These are phyloP conservation scores for Trichoderma asperelloides DNA, from an alignment of 495 filamentous ascomycete species.

Conservation along the genomic window DNA sequence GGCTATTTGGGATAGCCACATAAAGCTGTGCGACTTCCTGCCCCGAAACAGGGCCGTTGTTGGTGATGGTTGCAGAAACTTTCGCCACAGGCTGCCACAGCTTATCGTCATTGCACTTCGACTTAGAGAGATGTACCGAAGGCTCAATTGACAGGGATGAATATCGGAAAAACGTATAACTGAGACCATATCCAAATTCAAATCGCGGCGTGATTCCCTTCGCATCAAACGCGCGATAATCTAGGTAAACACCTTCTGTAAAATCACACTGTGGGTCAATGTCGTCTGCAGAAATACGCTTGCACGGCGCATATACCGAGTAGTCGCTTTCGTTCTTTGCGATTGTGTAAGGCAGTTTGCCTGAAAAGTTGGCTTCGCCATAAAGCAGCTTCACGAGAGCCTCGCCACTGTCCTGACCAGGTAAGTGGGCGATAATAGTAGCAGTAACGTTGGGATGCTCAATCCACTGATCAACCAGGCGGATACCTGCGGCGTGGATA, in stretches of 20 bases:
- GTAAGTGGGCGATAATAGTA: conserved; percentile 51
- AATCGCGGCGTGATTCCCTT: conserved; percentile 55
- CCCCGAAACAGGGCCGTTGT: conserved; percentile 43
- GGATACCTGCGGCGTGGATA: conserved; percentile 50
- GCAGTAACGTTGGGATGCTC: conserved; percentile 57
- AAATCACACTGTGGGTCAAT: conserved; percentile 59
- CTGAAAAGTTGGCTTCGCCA: conserved; percentile 49
- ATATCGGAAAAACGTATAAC: conserved; percentile 57
- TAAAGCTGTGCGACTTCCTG: conserved; percentile 59
- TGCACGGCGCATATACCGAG: conserved; percentile 25
- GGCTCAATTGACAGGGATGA: conserved; percentile 30
- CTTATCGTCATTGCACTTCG: conserved; percentile 16
- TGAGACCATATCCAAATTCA: conserved; percentile 65
- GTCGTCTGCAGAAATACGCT: conserved; percentile 29
- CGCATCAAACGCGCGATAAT: conserved; percentile 59
- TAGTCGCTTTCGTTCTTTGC: conserved; percentile 56
- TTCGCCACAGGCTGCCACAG: conserved; percentile 50
- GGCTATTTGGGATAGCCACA: conserved; percentile 43
- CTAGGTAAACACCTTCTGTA: conserved; percentile 55
- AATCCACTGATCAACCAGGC: conserved; percentile 49
- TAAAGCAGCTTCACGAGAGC: conserved; percentile 51
- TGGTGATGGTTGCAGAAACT: conserved; percentile 44
- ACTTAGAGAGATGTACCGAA: conserved; percentile 12
- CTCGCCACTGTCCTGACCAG: conserved; percentile 51
- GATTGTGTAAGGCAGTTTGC: conserved; percentile 66